Evolutionary conservation across 176 grass and related monocot genomes (phyloP).

Genomic region (Cenchrus americanus): DNA sequence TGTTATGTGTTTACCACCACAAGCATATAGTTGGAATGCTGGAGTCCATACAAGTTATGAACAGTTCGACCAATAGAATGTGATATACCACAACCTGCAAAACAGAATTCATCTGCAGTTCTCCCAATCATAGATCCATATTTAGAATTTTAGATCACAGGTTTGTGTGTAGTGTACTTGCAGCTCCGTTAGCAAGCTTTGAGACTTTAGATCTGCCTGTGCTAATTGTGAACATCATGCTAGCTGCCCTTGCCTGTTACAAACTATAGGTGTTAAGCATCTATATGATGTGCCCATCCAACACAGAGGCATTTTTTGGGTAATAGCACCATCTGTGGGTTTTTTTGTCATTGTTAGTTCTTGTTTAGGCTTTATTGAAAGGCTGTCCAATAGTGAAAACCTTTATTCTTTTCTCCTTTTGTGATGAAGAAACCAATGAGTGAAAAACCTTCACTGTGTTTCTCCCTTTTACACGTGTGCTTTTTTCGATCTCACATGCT

Average conservation of each 20-base stretch:
- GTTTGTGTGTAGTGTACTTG: neutral
- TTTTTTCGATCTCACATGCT: neutral
- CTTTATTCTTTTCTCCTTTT: neutral
- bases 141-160: neutral
- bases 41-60: neutral
- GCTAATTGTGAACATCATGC: neutral
- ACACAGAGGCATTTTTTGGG: neutral
- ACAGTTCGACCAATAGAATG: neutral
- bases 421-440: neutral
- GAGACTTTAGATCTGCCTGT: neutral
- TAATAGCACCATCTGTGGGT: neutral
- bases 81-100: slow-evolving; percentile 15
- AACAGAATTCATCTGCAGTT: neutral
- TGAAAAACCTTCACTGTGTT: neutral
- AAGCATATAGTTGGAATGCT: neutral
- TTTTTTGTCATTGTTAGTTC: neutral
- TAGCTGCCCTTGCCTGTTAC: neutral
- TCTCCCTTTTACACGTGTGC: neutral
- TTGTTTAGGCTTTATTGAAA: neutral
- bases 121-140: neutral
- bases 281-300: slow-evolving; percentile 6
- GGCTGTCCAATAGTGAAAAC: neutral
- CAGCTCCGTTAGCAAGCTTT: neutral
- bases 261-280: neutral
- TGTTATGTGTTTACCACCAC: neutral